These are phyloP conservation scores for Dorcoceras hygrometricum DNA, from an alignment of 257 asterid genomes.

Conservation along the genomic window DNA sequence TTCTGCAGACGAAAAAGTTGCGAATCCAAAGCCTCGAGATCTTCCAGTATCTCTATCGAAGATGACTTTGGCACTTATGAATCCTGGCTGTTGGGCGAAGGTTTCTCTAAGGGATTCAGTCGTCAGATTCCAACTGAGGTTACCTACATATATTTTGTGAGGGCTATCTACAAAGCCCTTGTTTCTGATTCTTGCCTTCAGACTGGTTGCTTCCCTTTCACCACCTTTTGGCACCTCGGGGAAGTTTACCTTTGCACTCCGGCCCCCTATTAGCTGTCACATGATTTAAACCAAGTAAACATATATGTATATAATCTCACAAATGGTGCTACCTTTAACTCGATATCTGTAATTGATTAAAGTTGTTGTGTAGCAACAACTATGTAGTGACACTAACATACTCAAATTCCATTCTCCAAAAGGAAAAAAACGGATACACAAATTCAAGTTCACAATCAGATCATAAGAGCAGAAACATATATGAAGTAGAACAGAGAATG, in stretches of 20 bases:
- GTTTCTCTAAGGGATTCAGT: constrained; percentile 72
- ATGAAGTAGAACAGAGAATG: no score
- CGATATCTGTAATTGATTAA: no score
- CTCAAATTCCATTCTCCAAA: no score
- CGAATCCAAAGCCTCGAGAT: constrained; percentile 87
- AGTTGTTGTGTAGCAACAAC: no score
- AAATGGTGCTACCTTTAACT: no score
- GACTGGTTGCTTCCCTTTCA: constrained; percentile 70
- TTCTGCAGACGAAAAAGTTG: constrained; percentile 64
- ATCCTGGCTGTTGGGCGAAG: constrained; percentile 68
- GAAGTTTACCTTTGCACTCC: constrained; percentile 81
- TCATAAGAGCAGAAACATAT: no score
- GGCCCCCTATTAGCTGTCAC: constrained; percentile 77
- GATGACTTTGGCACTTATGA: constrained; percentile 73
- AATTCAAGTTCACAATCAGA: no score
- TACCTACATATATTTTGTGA: constrained; percentile 72
- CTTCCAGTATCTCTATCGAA: constrained; percentile 69
- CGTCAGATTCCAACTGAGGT: constrained; percentile 77
- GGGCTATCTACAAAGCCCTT: constrained; percentile 76
- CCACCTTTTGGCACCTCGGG: constrained; percentile 97
- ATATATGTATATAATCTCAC: no score
- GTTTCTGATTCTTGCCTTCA: constrained; percentile 57
- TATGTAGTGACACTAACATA: no score
- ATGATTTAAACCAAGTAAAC: no score
- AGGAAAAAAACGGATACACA: no score